Percentiles rank a stretch among this genome's conserved stretches.
Conservation (phyloP, 495 filamentous ascomycete genomes). For the Neurospora sp. region DNA sequence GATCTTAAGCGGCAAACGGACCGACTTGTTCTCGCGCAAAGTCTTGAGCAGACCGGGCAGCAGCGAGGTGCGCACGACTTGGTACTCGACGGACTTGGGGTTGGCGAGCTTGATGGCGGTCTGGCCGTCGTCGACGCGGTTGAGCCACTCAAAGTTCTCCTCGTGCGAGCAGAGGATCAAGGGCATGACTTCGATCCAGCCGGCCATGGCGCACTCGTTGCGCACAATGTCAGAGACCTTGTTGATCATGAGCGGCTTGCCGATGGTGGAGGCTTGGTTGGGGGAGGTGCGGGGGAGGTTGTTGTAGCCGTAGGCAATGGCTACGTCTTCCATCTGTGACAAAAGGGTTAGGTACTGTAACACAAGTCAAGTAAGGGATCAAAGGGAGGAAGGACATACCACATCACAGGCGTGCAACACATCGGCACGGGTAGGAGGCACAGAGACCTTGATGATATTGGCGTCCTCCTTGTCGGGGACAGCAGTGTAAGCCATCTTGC, state of each 20-base stretch:
- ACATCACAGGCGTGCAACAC: slow-evolving; percentile 94
- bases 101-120: slow-evolving; percentile 86
- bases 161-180: slow-evolving; percentile 96
- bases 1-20: slow-evolving; percentile 81
- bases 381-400: slow-evolving; percentile 13
- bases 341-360: neutral
- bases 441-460: slow-evolving; percentile 63
- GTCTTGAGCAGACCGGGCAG: slow-evolving; percentile 92
- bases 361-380: neutral
- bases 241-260: slow-evolving; percentile 81
- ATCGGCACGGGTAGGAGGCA: slow-evolving; percentile 86
- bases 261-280: slow-evolving; percentile 72
- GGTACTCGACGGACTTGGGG: slow-evolving; percentile 93
- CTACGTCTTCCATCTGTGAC: slow-evolving; percentile 80
- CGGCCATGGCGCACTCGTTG: slow-evolving; percentile 82
- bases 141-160: slow-evolving; percentile 96
- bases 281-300: slow-evolving; percentile 76
- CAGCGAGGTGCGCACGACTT: slow-evolving; percentile 85
- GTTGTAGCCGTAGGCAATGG: slow-evolving; percentile 95
- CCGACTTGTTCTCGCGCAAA: slow-evolving; percentile 85
- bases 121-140: slow-evolving; percentile 78
- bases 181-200: slow-evolving; percentile 94
- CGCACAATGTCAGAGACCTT: slow-evolving; percentile 90
- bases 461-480: slow-evolving; percentile 53
- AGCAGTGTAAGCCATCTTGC: slow-evolving; percentile 76